Conservation (phyloP, 805 yeast species). For the Wickerhamomyces mucosus region DNA sequence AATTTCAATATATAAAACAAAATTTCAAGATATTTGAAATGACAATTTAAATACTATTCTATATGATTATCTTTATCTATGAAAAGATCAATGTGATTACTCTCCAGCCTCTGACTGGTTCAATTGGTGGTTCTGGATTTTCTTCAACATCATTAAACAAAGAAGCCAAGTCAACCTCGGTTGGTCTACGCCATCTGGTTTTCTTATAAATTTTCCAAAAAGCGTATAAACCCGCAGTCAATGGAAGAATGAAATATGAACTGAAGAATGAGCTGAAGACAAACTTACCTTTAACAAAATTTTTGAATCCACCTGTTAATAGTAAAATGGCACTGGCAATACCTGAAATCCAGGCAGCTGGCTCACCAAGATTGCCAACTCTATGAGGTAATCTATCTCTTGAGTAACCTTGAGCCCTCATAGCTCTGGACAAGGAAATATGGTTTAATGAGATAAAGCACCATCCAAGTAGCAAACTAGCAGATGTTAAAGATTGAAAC, state of each 20-base stretch:
- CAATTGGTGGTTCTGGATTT: conserved; percentile 20
- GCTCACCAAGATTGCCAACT: conserved; percentile 8
- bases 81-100: conserved; percentile 6
- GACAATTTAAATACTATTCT: too few species aligned
- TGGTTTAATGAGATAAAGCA: conserved; percentile 23
- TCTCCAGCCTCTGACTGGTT: conserved; percentile 10
- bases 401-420: conserved; percentile 27
- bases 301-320: conserved; percentile 26
- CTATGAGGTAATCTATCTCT: conserved; percentile 11
- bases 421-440: conserved; percentile 23
- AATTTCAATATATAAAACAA: too few species aligned
- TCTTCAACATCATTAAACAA: conserved; percentile 22
- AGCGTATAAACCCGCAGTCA: conserved; percentile 19
- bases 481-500: conserved; percentile 25
- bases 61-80: too few species aligned
- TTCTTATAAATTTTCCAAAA: conserved; percentile 25
- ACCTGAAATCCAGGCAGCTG: conserved; percentile 25
- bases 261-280: conserved; percentile 6
- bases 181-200: conserved; percentile 24
- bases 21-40: too few species aligned
- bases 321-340: conserved; percentile 18
- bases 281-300: conserved; percentile 24
- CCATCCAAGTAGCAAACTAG: conserved; percentile 23
- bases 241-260: conserved; percentile 16
- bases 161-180: conserved; percentile 30